Conservation (phyloP, 768 basidiomycete genomes). For the Termitomyces sp. region DNA sequence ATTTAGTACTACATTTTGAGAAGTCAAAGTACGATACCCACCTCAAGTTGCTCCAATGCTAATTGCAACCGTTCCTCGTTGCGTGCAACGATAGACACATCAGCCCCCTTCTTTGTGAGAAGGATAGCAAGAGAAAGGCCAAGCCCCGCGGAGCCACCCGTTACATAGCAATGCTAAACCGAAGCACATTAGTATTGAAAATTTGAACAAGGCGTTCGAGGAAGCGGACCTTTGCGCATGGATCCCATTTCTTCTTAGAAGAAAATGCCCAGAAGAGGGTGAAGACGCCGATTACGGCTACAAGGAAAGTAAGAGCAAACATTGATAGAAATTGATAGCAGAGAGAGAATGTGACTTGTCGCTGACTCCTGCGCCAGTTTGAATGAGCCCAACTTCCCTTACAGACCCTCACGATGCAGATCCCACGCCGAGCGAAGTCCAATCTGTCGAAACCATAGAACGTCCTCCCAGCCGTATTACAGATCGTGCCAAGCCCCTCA, state of each 20-base stretch:
- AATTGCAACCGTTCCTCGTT: constrained; percentile 57
- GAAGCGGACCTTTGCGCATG: constrained; percentile 31
- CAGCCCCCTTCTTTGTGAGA: constrained; percentile 65
- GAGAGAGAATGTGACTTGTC: not conserved
- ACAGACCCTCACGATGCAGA: constrained; percentile 6
- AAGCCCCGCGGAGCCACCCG: constrained; percentile 83
- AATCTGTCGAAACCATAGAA: constrained; percentile 29
- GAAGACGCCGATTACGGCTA: not conserved
- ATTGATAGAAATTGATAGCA: constrained; percentile 7
- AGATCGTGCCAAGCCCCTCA: constrained; percentile 26
- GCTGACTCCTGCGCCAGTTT: not conserved
- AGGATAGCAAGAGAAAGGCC: constrained; percentile 72
- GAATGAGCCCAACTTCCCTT: constrained; percentile 4
- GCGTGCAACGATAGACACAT: constrained; percentile 84
- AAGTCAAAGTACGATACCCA: constrained; percentile 34
- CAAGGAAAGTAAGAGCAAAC: constrained; percentile 1
- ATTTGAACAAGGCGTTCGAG: not conserved
- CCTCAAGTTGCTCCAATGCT: constrained; percentile 67
- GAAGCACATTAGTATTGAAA: not conserved
- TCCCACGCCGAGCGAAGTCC: constrained; percentile 11
- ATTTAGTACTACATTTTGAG: not conserved
- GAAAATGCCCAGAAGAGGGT: constrained; percentile 16
- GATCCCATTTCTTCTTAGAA: constrained; percentile 36
- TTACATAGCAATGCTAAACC: constrained; percentile 76
- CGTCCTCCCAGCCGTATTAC: constrained; percentile 27